A percentile compares a stretch with the other conserved stretches of the same genome.
Evolutionary conservation across 345 rosid genomes (phyloP).

Genomic region (Rhizophora apiculata): DNA sequence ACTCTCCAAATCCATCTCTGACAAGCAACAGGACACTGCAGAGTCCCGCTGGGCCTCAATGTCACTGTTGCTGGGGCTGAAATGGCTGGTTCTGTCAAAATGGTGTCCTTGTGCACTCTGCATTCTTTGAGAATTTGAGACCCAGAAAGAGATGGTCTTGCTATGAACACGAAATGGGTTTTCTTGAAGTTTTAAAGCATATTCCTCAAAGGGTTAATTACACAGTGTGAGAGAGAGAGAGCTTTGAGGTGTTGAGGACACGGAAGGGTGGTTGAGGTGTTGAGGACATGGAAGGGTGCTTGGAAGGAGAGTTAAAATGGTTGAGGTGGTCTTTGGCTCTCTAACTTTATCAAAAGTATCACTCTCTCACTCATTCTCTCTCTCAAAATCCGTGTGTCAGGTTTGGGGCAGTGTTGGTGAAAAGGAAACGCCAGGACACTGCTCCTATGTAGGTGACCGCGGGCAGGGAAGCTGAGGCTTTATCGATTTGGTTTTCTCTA

Average conservation of each 20-base stretch:
- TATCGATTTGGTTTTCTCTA: too few species aligned
- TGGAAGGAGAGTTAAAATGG: not conserved
- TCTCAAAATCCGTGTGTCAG: slow-evolving; percentile 26
- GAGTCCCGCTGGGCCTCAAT: slow-evolving; percentile 36
- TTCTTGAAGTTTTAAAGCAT: slow-evolving; percentile 4
- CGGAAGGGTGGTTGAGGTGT: not conserved
- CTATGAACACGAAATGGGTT: not conserved
- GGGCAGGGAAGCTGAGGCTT: too few species aligned
- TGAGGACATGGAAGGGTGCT: not conserved
- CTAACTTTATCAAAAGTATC: not conserved
- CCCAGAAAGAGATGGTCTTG: slow-evolving; percentile 3
- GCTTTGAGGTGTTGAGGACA: not conserved
- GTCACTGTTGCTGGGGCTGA: slow-evolving; percentile 26
- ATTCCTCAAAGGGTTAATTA: not conserved
- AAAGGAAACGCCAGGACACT: slow-evolving; percentile 13
- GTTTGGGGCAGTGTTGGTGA: slow-evolving; percentile 20
- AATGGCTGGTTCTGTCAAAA: slow-evolving; percentile 10
- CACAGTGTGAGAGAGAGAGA: not conserved
- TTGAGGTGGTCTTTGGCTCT: not conserved
- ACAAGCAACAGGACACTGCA: slow-evolving; percentile 35
- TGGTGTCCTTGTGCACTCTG: slow-evolving; percentile 22
- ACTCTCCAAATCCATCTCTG: slow-evolving; percentile 43
- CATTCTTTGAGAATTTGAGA: slow-evolving; percentile 28
- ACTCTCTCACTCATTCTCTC: not conserved
- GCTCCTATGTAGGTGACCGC: too few species aligned